Evolutionary conservation across 192 early-diverging fungal species (phyloP), one percentile per base, ranked within the genome.

Genomic region (Dissophora globulifera): DNA sequence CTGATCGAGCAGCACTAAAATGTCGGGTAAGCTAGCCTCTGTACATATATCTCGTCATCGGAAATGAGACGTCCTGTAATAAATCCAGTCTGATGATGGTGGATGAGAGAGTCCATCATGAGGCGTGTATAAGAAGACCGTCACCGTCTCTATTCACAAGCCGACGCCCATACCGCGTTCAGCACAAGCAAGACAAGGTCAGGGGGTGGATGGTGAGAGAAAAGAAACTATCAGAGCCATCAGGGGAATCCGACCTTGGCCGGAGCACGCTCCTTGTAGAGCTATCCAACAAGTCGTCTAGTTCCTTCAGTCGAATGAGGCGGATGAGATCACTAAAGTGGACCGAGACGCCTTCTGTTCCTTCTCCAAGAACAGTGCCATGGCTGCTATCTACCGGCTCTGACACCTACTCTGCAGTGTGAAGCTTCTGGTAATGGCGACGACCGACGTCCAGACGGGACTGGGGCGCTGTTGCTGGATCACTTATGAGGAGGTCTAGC

Each of bases 1-100:
- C 30, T 75, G 66, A 35, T 80, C 69, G 4, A 74, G 23, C 0
- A 71, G 52, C 15, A 80, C n/a, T 43, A 61, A 56, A 19, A 62
- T 49, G 1, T 50, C 27, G 4, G n/a, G n/a, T n/a, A n/a, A n/a
- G n/a, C n/a, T 17, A 11, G 8, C 48, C 32, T 13, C 19, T 1
- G 15, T 1, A 27, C 31, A 33, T 12, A 50, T 0, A 62, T 7
- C 1, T 45, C 46, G 16, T 72, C 74, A 43, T 67, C 69, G 0
- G 52, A 22, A 12, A 68, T 74, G 11, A 57, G 25, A 0, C 65
- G 59, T 10, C 56, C 65, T 25, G 7, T 13, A 1, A 62, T 35
- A 40, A 70, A 70, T 19, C 68, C 68, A 13, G 68, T 62, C 20
- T 70, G 68, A 4, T 10, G 35, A 0, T 57, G 49, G 4, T 2